phyloP scores from a whole-genome alignment of 345 rosid genomes.

The Eucalyptus urophylla region DNA sequence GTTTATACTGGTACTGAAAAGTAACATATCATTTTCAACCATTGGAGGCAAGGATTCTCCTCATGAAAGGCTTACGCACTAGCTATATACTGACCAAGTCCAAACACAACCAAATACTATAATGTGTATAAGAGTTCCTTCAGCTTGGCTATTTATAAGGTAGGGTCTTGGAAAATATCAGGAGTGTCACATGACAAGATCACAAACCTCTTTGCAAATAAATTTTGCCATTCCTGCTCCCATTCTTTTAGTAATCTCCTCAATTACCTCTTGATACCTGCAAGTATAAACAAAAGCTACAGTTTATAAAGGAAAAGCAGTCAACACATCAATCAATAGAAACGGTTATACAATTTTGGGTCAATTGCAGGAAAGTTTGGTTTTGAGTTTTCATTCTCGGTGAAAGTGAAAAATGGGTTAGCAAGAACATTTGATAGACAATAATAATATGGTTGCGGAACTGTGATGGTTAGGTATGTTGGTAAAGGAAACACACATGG shows the following conservation, averaged over 20 bases:
- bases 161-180: neutral
- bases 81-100: neutral
- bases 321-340: too few relatives aligned
- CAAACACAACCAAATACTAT: neutral
- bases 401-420: neutral
- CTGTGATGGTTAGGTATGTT: neutral
- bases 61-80: too few relatives aligned
- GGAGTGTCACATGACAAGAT: neutral
- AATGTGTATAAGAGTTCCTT: neutral
- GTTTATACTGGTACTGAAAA: too few relatives aligned
- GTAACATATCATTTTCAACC: too few relatives aligned
- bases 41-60: too few relatives aligned
- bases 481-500: neutral
- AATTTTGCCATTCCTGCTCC: constrained; percentile 98
- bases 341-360: neutral
- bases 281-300: neutral
- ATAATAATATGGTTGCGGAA: neutral
- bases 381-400: neutral
- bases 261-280: constrained; percentile 82
- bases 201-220: constrained; percentile 78
- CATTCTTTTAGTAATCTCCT: constrained; percentile 70
- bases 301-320: neutral
- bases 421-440: neutral
- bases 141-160: neutral
- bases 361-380: too few relatives aligned